Evolutionary conservation across 2,329 filamentous ascomycete genomes (phyloP).

Genomic region (Aspergillus vadensis): DNA sequence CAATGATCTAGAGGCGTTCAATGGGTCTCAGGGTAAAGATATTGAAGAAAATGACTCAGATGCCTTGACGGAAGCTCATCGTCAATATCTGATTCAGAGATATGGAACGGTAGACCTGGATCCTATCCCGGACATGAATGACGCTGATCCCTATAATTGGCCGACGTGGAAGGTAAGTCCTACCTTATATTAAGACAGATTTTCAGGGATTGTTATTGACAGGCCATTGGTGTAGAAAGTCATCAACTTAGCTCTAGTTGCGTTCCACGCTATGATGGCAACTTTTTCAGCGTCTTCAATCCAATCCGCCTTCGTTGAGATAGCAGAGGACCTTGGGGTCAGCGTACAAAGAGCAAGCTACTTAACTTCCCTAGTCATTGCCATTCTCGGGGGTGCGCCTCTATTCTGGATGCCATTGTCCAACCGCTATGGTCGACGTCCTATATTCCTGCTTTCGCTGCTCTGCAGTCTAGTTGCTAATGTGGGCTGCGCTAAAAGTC

Average conservation of each 20-base stretch:
- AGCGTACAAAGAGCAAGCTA: constrained; percentile 55
- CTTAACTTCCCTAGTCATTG: constrained; percentile 59
- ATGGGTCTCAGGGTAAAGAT: too few relatives aligned
- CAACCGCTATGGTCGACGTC: constrained; percentile 56
- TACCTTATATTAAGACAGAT: neutral
- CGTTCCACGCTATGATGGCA: constrained; percentile 60
- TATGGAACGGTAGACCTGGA: constrained; percentile 59
- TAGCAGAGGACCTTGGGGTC: constrained; percentile 54
- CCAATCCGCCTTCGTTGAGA: constrained; percentile 56
- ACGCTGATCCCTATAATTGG: constrained; percentile 52
- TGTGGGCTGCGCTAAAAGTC: constrained; percentile 55
- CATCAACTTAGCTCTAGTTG: constrained; percentile 56
- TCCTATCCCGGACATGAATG: constrained; percentile 53
- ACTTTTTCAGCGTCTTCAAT: constrained; percentile 59
- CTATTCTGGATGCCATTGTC: constrained; percentile 59
- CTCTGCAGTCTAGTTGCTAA: constrained; percentile 53
- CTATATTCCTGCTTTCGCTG: constrained; percentile 56
- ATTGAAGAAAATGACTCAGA: neutral
- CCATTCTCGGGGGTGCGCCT: constrained; percentile 55
- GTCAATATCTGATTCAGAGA: constrained; percentile 53
- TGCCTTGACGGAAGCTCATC: constrained; percentile 18
- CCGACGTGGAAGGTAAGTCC: neutral
- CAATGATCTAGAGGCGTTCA: too few relatives aligned
- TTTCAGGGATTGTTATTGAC: neutral
- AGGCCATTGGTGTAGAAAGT: constrained; percentile 40